Base-by-base conservation (phyloP, 805 yeast genomes). In the Diddensiella caesifluorescens region DNA sequence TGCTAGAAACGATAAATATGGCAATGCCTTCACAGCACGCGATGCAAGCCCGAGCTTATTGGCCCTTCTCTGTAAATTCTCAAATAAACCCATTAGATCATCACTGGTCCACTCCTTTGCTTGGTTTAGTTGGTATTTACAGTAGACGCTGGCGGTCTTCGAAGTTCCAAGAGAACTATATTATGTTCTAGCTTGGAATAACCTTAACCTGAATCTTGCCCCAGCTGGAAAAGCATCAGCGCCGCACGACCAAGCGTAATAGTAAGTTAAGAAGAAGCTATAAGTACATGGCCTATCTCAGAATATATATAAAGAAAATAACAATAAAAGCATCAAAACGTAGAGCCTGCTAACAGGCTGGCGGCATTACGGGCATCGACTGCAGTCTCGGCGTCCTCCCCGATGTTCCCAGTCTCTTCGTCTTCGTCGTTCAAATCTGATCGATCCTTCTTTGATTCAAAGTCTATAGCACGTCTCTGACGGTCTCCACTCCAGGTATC, bases 341-440 rank as follows among this genome's bases (percentile, higher is more conserved):
- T 77, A 2, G 90, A 78, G 3, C 79, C 79, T 1, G 95, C 95
- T 21, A 89, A 68, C 30, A 90, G 53, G 26, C 77, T 69, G 0
- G 95, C 97, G 1, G 95, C 97, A 53, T 79, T 80, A 46, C 76
- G 77, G 0, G 95, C 94, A 61, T 86, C 90, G 4, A 87, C 74
- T 4, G 64, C 67, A 3, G 67, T 64, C 28, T 63, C 64, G 13
- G 61, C 57, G 1, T 49, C 53, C 5, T 36, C 52, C 9, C 34
- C 49, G 13, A 35, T 35, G 5, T 50, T 63, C 4, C 44, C 55
- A 3, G 46, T 56, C 4, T 53, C 57, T 10, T 42, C 52, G 12
- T 42, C 54, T 1, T 48, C 54, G 10, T 43, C 48, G 16, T 22
- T 15, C 7, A 21, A 9, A 3, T 29, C 36, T 6, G 38, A 13